Conservation (phyloP, 169 alveolate genomes). For the Sarcocystis neurona region DNA sequence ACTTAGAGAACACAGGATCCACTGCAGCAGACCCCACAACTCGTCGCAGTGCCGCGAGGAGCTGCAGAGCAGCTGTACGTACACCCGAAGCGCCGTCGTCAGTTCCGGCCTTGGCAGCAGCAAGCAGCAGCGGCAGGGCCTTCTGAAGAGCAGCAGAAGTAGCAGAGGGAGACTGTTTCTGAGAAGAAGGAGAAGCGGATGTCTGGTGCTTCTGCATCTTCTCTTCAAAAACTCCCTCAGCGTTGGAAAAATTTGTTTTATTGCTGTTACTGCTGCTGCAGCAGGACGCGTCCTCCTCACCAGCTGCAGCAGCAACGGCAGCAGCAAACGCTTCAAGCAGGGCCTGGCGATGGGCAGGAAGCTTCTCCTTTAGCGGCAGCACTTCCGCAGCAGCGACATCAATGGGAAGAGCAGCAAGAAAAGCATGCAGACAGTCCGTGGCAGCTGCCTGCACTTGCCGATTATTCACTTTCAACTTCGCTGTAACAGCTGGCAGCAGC, state of each 20-base stretch:
- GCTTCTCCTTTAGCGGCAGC: constrained; percentile 61
- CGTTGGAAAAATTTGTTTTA: too few species aligned
- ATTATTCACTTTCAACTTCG: constrained; percentile 63
- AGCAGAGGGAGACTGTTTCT: not conserved
- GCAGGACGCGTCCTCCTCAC: constrained; percentile 15
- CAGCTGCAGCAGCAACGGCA: constrained; percentile 38
- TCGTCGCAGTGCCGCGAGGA: constrained; percentile 45
- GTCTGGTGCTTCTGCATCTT: not conserved
- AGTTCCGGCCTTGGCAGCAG: constrained; percentile 59
- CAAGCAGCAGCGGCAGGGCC: constrained; percentile 50
- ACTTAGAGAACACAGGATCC: constrained; percentile 34
- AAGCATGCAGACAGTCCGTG: constrained; percentile 48
- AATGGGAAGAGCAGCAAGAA: constrained; percentile 31
- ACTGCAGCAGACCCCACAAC: constrained; percentile 42
- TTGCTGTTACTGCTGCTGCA: too few species aligned
- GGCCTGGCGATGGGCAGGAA: constrained; percentile 50
- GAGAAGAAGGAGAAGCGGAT: not conserved
- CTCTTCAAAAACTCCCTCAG: too few species aligned
- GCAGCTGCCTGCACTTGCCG: constrained; percentile 65
- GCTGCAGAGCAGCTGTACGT: constrained; percentile 57
- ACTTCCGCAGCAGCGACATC: constrained; percentile 60
- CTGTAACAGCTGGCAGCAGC: constrained; percentile 51
- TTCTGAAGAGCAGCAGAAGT: constrained; percentile 16
- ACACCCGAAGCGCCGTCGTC: constrained; percentile 63
- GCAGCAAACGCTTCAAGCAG: constrained; percentile 55